phyloP scores from a whole-genome alignment of 2,329 filamentous ascomycete species.

The Beauveria asiatica region DNA sequence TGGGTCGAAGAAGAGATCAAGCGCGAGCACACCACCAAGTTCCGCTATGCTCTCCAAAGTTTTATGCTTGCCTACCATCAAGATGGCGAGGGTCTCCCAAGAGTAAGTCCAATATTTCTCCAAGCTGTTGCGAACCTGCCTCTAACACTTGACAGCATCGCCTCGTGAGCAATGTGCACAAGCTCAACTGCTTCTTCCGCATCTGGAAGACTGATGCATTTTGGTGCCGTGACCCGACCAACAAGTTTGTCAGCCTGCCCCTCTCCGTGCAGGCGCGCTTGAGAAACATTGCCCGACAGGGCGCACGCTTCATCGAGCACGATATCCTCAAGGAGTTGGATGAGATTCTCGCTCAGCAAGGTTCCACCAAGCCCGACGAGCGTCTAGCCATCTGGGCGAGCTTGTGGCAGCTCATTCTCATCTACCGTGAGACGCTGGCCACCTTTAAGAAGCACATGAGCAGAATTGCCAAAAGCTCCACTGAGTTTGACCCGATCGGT shows the following conservation, averaged over 20 bases:
- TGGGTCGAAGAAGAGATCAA: conserved; percentile 32
- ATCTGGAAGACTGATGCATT: conserved; percentile 39
- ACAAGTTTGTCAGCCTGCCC: conserved; percentile 28
- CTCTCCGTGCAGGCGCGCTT: conserved; percentile 33
- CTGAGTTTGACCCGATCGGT: conserved; percentile 18
- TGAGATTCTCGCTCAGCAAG: conserved; percentile 29
- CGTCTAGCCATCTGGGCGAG: conserved; percentile 38
- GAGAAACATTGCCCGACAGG: conserved; percentile 30
- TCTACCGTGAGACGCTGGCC: conserved; percentile 35
- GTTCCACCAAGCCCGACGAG: conserved; percentile 30
- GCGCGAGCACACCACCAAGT: conserved; percentile 24
- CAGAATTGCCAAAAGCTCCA: conserved; percentile 16
- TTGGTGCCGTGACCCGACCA: conserved; percentile 30
- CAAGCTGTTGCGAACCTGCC: not conserved
- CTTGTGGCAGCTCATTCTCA: conserved; percentile 41
- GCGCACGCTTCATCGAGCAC: conserved; percentile 28
- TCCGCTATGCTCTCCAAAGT: conserved; percentile 26
- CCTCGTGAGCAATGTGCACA: conserved; percentile 35
- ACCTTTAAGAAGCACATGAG: conserved; percentile 23
- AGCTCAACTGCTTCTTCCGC: conserved; percentile 41
- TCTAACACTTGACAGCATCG: conserved; percentile 24
- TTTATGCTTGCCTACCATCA: conserved; percentile 30
- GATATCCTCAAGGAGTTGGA: conserved; percentile 34
- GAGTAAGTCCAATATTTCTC: conserved; percentile 23
- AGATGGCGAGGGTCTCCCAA: conserved; percentile 29